Conservation (phyloP, 2,329 filamentous ascomycete species). For the Cucurbitaria berberidis region DNA sequence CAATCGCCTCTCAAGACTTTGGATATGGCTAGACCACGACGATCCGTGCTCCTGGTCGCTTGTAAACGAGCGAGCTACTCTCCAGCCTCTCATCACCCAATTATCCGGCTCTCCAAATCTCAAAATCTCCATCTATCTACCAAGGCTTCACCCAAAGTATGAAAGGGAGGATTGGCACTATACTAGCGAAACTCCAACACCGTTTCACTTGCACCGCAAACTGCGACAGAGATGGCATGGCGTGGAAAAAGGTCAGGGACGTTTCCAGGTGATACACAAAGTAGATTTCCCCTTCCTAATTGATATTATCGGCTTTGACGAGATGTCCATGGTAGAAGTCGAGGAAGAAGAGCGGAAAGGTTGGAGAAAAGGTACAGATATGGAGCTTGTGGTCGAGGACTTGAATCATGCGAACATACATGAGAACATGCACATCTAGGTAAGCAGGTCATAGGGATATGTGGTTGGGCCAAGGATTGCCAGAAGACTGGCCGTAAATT, state of each 20-base stretch:
- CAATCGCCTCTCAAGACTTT: slow-evolving; percentile 1
- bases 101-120: neutral
- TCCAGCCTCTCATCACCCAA: slow-evolving; percentile 7
- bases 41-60: slow-evolving; percentile 13
- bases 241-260: neutral
- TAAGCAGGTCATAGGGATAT: too few species aligned
- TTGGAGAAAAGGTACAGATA: neutral
- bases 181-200: slow-evolving; percentile 2
- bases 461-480: too few species aligned
- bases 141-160: slow-evolving; percentile 18
- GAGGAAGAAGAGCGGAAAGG: neutral
- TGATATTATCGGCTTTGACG: too few species aligned
- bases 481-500: too few species aligned
- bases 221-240: neutral
- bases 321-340: neutral
- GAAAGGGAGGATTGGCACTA: slow-evolving; percentile 16
- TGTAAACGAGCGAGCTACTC: slow-evolving; percentile 18
- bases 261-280: neutral
- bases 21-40: slow-evolving; percentile 18
- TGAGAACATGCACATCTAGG: too few species aligned
- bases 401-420: too few species aligned
- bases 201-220: slow-evolving; percentile 9
- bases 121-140: slow-evolving; percentile 10
- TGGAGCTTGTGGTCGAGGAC: neutral
- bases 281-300: neutral